Evolutionary conservation across 306 rosid species (phyloP).

Genomic region (Castanea crenata): DNA sequence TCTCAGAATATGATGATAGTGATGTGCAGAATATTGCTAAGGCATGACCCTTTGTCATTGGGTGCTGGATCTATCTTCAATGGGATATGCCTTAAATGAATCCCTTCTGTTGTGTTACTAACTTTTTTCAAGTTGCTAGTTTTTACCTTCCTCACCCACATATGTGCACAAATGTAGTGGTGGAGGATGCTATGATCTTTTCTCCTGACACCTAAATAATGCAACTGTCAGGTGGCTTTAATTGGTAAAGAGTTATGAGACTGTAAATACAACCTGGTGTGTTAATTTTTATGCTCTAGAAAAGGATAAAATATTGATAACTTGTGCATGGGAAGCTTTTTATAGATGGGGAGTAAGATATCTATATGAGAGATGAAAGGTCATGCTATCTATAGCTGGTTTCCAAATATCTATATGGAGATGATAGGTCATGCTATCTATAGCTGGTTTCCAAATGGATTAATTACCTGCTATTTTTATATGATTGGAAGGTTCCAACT

Average conservation of each 20-base stretch:
- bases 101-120: neutral
- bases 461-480: neutral
- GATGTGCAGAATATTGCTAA: neutral
- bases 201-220: neutral
- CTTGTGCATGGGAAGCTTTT: neutral
- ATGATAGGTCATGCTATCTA: neutral
- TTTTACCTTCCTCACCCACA: neutral
- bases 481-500: neutral
- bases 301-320: neutral
- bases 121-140: neutral
- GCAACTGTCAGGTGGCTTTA: neutral
- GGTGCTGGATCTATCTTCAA: neutral
- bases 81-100: neutral
- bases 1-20: too few relatives aligned
- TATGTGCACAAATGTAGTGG: neutral
- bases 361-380: constrained; percentile 1
- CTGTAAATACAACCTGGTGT: neutral
- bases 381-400: neutral
- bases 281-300: neutral
- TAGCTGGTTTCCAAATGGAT: neutral
- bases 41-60: neutral
- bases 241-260: neutral
- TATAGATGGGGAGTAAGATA: neutral
- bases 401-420: neutral
- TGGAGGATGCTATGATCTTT: neutral